Base-by-base conservation (phyloP, 495 filamentous ascomycete species). In the Xylaria grammica region DNA sequence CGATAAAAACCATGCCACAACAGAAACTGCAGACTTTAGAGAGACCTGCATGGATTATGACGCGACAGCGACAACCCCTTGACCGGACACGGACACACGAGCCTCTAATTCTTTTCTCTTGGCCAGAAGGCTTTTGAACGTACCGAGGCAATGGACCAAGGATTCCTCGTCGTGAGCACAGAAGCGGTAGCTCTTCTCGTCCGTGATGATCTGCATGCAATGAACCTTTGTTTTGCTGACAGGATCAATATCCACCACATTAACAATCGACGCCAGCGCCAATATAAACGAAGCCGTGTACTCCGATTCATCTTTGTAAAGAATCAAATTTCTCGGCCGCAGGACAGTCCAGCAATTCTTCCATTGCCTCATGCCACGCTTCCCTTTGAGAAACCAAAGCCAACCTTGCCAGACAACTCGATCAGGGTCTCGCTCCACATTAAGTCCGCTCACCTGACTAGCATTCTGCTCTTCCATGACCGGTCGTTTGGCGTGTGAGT, bases 271-370 rank as follows among this genome's bases (percentile, higher is more conserved):
- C 6, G 86, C 81, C 69, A 97, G 84, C 2, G 90, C 88, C 49
- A 97, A 81, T 69, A 99, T 89, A 57, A 93, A 89, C 62, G 90
- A 78, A 2, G 94, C 91, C 19, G 90, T 90, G 74, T 97, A 97
- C 79, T 99, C 95, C 75, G 87, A 75, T 32, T 96, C 93, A 69
- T 94, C 89, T 77, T 97, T 98, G 80, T 99, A 98, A 22, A 98
- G 87, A 7, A 92, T 91, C 51, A 98, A 77, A 57, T 91, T 91
- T 63, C 90, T 89, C 0, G 93, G 89, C 36, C 94, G 90, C n/a
- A 98, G 79, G 0, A 99, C 95, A 0, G 89, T 89, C 95, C 95
- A 99, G 34, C 91, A 82, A 65, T 91, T 90, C 81, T 96, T 97
- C 95, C 95, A 99, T 70, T 95, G 91, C 36, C 90, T 88, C 42